phyloP scores from a whole-genome alignment of 176 grass and related monocot species.

The Phoenix roebelenii region DNA sequence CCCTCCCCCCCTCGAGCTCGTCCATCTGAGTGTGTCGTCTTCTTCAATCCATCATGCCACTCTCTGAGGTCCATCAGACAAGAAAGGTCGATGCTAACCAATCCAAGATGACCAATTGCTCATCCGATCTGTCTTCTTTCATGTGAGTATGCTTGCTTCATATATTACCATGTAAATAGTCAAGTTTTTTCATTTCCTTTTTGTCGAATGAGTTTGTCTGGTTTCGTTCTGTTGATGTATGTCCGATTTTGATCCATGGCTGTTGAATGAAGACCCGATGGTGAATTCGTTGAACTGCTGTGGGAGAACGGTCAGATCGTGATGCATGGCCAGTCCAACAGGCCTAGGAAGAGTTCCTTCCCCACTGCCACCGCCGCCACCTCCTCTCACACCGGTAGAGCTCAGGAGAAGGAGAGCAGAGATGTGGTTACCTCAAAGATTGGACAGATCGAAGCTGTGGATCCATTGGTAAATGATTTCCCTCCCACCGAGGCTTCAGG shows the following conservation, averaged over 20 bases:
- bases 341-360: conserved; percentile 1
- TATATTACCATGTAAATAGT: neutral
- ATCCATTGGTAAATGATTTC: neutral
- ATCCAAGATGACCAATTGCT: conserved; percentile 13
- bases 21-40: too few relatives aligned
- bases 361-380: too few relatives aligned
- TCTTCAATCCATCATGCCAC: neutral
- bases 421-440: neutral
- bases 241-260: neutral
- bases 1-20: too few relatives aligned
- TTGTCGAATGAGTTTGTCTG: too few relatives aligned
- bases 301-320: conserved; percentile 25
- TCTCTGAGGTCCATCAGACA: conserved; percentile 13
- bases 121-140: conserved; percentile 5
- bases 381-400: neutral
- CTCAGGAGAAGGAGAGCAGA: conserved; percentile 10
- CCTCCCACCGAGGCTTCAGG: conserved; percentile 1
- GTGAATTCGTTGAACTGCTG: conserved; percentile 32
- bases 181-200: too few relatives aligned
- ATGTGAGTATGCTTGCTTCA: neutral
- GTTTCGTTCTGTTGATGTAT: neutral
- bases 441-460: conserved; percentile 1
- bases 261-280: conserved; percentile 9
- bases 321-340: conserved; percentile 17
- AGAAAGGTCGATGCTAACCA: neutral